A percentile compares a stretch with the other conserved stretches of the same genome.
Evolutionary conservation across 2,329 filamentous ascomycete genomes (phyloP).

Genomic region (Coniosporium tulheliwenetii): DNA sequence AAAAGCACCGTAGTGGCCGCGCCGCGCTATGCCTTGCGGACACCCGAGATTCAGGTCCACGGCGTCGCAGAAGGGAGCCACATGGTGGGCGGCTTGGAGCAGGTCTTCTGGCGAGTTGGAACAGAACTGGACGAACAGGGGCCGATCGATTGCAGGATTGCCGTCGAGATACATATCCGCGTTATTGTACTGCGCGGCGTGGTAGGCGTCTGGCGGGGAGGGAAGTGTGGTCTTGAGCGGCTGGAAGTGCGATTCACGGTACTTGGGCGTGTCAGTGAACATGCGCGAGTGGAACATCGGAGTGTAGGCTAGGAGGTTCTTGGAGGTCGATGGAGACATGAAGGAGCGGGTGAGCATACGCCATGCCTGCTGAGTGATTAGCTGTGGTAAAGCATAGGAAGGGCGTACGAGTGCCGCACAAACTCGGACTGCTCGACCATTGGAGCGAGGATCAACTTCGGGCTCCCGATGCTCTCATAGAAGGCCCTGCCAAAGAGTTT

Average conservation of each 20-base stretch:
- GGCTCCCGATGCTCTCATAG: slow-evolving; percentile 87
- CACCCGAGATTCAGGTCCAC: slow-evolving; percentile 93
- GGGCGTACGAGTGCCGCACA: slow-evolving; percentile 36
- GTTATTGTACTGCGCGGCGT: slow-evolving; percentile 11
- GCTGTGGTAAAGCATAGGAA: not conserved
- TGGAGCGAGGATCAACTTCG: slow-evolving; percentile 78
- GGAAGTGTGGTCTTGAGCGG: slow-evolving; percentile 31
- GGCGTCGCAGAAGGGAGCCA: slow-evolving; percentile 80
- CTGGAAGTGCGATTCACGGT: slow-evolving; percentile 71
- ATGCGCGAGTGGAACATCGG: slow-evolving; percentile 94
- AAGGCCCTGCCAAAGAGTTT: slow-evolving; percentile 79
- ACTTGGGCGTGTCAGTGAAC: slow-evolving; percentile 61
- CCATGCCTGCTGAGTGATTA: slow-evolving; percentile 54
- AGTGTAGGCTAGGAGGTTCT: slow-evolving; percentile 68
- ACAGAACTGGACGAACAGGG: slow-evolving; percentile 93
- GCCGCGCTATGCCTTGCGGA: slow-evolving; percentile 84
- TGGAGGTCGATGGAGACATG: slow-evolving; percentile 49
- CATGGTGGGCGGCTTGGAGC: slow-evolving; percentile 61
- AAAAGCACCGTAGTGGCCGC: slow-evolving; percentile 86
- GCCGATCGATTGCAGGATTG: slow-evolving; percentile 68
- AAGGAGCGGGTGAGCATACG: slow-evolving; percentile 91
- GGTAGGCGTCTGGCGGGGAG: slow-evolving; percentile 17
- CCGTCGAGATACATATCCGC: slow-evolving; percentile 58
- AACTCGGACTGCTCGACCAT: slow-evolving; percentile 99
- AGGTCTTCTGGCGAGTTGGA: slow-evolving; percentile 72